Conservation (phyloP, 1,139 yeast species). For the Pichia sp. region DNA sequence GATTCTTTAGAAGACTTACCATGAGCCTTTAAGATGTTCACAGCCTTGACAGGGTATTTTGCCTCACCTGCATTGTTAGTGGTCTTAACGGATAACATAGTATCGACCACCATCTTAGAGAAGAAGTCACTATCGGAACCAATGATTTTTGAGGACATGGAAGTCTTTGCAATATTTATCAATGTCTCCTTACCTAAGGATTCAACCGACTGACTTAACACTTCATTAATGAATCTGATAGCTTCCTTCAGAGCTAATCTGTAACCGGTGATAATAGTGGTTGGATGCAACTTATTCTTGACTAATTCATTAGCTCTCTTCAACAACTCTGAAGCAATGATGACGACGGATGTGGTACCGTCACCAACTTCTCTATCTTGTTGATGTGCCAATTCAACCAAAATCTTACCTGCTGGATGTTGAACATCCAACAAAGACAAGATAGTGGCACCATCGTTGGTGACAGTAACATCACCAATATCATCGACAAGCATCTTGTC, state of each 20-base stretch:
- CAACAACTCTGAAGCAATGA: slow-evolving; percentile 87
- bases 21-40: slow-evolving; percentile 91
- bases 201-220: slow-evolving; percentile 74
- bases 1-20: slow-evolving; percentile 92
- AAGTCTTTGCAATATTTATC: slow-evolving; percentile 88
- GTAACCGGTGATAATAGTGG: slow-evolving; percentile 95
- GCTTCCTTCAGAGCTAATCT: slow-evolving; percentile 93
- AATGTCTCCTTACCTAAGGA: slow-evolving; percentile 74
- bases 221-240: slow-evolving; percentile 78
- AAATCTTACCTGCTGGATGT: slow-evolving; percentile 97
- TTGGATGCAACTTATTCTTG: slow-evolving; percentile 90
- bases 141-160: slow-evolving; percentile 94
- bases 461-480: slow-evolving; percentile 97
- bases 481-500: slow-evolving; percentile 99
- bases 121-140: slow-evolving; percentile 95
- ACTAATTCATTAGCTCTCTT: slow-evolving; percentile 93
- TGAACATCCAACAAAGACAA: slow-evolving; percentile 87
- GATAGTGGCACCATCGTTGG: slow-evolving; percentile 98
- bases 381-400: slow-evolving; percentile 96
- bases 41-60: slow-evolving; percentile 96
- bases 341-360: slow-evolving; percentile 95
- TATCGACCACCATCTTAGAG: slow-evolving; percentile 86
- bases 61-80: slow-evolving; percentile 81
- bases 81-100: slow-evolving; percentile 92
- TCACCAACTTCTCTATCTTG: slow-evolving; percentile 99